phyloP scores from a whole-genome alignment of 352 stramenopile species.

The Paralagenidium karlingii region DNA sequence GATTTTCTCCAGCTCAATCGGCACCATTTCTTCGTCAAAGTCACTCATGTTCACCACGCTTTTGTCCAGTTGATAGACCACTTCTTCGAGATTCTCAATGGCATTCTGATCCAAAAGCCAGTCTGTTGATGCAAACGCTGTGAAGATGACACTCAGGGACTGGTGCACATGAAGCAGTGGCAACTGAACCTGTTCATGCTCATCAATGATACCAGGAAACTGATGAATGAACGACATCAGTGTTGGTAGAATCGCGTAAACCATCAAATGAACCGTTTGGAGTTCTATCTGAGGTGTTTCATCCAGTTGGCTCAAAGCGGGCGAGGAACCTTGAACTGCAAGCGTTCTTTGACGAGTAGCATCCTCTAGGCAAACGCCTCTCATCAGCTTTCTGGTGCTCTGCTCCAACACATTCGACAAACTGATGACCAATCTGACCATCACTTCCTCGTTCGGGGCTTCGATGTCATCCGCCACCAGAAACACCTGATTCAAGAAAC shows the following conservation, averaged over 20 bases:
- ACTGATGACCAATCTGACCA: constrained; percentile 17
- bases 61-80: constrained; percentile 35
- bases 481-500: constrained; percentile 45
- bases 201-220: constrained; percentile 30
- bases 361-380: too few species aligned
- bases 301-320: too few species aligned
- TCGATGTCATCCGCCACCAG: constrained; percentile 44
- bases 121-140: constrained; percentile 13
- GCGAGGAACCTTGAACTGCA: too few species aligned
- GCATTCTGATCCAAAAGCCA: constrained; percentile 17
- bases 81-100: constrained; percentile 19
- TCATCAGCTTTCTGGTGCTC: too few species aligned
- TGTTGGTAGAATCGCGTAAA: constrained; percentile 26
- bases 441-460: constrained; percentile 19
- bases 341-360: too few species aligned
- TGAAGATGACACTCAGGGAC: constrained; percentile 19
- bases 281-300: constrained; percentile 21
- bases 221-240: constrained; percentile 39
- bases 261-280: constrained; percentile 17
- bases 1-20: constrained; percentile 4
- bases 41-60: constrained; percentile 10
- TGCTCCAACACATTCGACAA: constrained; percentile 18
- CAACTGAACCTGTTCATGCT: constrained; percentile 9
- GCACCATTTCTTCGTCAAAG: neutral
- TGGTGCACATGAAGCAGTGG: constrained; percentile 10